Evolutionary conservation across 495 filamentous ascomycete genomes (phyloP).

Genomic region (Talaromyces trachyspermus): DNA sequence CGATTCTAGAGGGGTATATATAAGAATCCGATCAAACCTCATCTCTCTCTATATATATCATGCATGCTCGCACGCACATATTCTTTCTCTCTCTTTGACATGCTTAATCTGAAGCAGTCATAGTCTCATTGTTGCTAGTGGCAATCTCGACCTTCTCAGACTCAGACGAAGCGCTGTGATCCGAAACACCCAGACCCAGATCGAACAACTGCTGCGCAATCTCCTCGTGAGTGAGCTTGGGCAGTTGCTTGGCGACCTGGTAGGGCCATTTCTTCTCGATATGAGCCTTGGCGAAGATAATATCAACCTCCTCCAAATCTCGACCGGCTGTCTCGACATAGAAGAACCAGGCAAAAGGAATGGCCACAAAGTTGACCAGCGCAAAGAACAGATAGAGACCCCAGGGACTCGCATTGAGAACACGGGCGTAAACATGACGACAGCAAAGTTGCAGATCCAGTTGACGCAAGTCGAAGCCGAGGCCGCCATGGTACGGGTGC

Average conservation of each 20-base stretch:
- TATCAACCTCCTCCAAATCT: constrained; percentile 47
- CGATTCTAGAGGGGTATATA: no score
- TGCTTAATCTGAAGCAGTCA: no score
- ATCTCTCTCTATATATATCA: no score
- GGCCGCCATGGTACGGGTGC: constrained; percentile 46
- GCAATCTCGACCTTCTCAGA: constrained; percentile 26
- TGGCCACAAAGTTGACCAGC: constrained; percentile 39
- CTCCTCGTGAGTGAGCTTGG: constrained; percentile 30
- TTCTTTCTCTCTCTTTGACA: no score
- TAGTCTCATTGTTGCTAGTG: no score
- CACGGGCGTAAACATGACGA: constrained; percentile 49
- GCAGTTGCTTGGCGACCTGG: constrained; percentile 25
- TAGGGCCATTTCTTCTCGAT: constrained; percentile 32
- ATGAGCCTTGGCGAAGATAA: constrained; percentile 41
- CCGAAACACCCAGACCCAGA: constrained; percentile 20
- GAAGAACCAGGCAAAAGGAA: constrained; percentile 36
- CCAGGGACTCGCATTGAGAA: constrained; percentile 37
- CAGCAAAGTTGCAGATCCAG: constrained; percentile 47
- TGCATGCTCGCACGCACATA: no score
- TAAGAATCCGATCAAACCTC: no score
- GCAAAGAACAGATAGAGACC: constrained; percentile 49
- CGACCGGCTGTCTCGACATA: constrained; percentile 48
- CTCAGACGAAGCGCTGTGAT: constrained; percentile 12
- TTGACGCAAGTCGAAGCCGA: constrained; percentile 46
- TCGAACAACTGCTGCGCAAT: constrained; percentile 24